Conservation (phyloP, 1,284 basidiomycete genomes). For the Macrocystidia cucumis region DNA sequence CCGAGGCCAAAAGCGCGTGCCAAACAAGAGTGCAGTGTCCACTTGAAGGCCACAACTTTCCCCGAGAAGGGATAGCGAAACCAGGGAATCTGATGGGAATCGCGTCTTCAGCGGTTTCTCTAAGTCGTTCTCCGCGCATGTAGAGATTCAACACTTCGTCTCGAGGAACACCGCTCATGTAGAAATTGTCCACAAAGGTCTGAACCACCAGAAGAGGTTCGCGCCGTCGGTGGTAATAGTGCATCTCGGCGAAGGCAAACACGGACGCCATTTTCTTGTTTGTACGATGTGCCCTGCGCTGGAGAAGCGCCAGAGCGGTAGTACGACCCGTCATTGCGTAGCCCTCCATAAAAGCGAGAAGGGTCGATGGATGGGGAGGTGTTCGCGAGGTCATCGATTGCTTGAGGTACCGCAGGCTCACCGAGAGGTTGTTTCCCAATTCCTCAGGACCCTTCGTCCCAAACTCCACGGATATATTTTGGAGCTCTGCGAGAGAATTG, state of each 20-base stretch:
- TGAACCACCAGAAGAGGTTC: slow-evolving; percentile 23
- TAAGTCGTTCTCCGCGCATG: slow-evolving; percentile 6
- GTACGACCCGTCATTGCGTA: slow-evolving; percentile 23
- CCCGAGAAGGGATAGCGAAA: slow-evolving; percentile 7
- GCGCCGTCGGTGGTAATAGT: slow-evolving; percentile 22
- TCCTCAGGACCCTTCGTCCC: slow-evolving; percentile 3
- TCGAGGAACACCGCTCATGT: slow-evolving; percentile 27
- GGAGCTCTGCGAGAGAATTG: slow-evolving; percentile 1
- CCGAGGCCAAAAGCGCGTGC: slow-evolving; percentile 20
- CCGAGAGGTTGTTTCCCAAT: slow-evolving; percentile 10
- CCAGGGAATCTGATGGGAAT: slow-evolving; percentile 3
- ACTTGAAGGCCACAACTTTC: slow-evolving; percentile 21
- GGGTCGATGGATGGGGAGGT: slow-evolving; percentile 17
- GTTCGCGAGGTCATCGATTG: slow-evolving; percentile 8
- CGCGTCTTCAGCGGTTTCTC: neutral
- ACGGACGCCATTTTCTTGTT: slow-evolving; percentile 12
- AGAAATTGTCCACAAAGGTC: slow-evolving; percentile 32
- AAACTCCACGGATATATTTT: slow-evolving; percentile 1
- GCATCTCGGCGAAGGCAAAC: slow-evolving; percentile 34
- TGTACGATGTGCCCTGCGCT: slow-evolving; percentile 19
- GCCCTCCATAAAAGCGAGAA: slow-evolving; percentile 25
- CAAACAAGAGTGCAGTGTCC: slow-evolving; percentile 25
- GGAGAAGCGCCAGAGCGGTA: slow-evolving; percentile 22
- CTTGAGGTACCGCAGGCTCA: slow-evolving; percentile 17
- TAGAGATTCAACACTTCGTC: slow-evolving; percentile 18